Evolutionary conservation across 1,284 basidiomycete species (phyloP).

Genomic region (Rhodofomes roseus): DNA sequence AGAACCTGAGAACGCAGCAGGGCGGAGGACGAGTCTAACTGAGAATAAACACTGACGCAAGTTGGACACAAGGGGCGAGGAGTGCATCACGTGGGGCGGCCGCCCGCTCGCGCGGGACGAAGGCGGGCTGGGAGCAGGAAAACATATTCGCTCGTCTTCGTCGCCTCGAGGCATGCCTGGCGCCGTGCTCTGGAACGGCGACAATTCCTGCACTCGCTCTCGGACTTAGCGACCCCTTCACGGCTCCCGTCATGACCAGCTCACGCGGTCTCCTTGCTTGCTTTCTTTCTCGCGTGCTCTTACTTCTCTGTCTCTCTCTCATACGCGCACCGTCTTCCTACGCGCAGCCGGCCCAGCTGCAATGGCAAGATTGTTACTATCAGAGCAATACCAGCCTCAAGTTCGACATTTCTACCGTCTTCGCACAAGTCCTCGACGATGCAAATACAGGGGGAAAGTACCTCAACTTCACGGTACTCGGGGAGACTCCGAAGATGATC

Average conservation of each 20-base stretch:
- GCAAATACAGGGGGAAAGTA: slow-evolving; percentile 35
- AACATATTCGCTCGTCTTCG: neutral
- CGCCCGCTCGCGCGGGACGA: neutral
- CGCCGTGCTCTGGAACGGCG: neutral
- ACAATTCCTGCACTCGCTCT: neutral
- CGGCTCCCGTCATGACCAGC: slow-evolving; percentile 18
- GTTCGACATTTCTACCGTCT: slow-evolving; percentile 68
- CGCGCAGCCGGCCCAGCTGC: slow-evolving; percentile 30
- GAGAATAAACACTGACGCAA: too few species aligned
- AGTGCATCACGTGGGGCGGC: neutral
- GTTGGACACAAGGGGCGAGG: neutral
- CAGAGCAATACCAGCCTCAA: slow-evolving; percentile 47
- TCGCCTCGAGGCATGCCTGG: slow-evolving; percentile 4
- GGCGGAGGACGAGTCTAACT: neutral
- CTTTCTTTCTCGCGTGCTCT: slow-evolving; percentile 15
- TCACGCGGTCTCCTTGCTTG: slow-evolving; percentile 14
- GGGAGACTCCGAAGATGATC: slow-evolving; percentile 53
- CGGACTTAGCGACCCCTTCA: neutral
- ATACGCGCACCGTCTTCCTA: slow-evolving; percentile 15
- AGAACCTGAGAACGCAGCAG: too few species aligned
- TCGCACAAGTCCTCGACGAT: slow-evolving; percentile 64
- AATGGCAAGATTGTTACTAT: slow-evolving; percentile 52
- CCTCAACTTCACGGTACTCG: slow-evolving; percentile 67
- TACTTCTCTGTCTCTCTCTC: slow-evolving; percentile 18
- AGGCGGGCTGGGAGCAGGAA: neutral